Base-by-base conservation (phyloP, 2,329 filamentous ascomycete species). In the Triangularia verruculosa region DNA sequence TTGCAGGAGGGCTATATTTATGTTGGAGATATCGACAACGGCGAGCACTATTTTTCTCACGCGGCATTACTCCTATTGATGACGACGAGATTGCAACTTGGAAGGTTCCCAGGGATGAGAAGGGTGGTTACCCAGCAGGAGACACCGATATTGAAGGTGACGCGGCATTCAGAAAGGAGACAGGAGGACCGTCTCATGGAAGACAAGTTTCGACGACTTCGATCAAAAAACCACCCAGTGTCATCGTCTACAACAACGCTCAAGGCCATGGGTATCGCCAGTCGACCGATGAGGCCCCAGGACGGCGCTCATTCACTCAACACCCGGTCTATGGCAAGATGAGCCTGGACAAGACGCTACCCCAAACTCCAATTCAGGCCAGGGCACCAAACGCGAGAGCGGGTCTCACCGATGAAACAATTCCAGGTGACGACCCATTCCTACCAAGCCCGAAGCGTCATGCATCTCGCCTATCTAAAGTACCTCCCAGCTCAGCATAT, bases 41-140 rank as follows among this genome's bases (percentile, higher is more conserved):
- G 54, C 74, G 74, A 32, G 67, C 72, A 12, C 77, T 76, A 3
- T 77, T 86, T 61, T 79, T 84, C 67, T 78, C 79, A 58, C 78
- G 86, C 58, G 84, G 83, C 56, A 83, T 84, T 53, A 84, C 85
- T 0, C 86, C 86, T 12, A 87, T 89, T 64, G 81, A 83, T 66
- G 86, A 89, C 69, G 85, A 88, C 64, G 86, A 89, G 72, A 89
- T 89, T 64, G 84, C 84, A 68, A 86, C 84, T 3, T 89, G 86
- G 86, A 86, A 84, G 70, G 75, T 76, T 4, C 66, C 69, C 0
- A 59, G 67, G 15, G 59, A 57, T 53, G 71, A 71, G 56, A 72
- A 72, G 63, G 58, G 59, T 15, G 59, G 47, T 1, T 64, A 65
- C 27, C 65, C 28, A 4, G 64, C 39, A 28, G 65, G 27, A 30